A percentile compares a stretch with the other conserved stretches of the same genome.
phyloP scores from a whole-genome alignment of 1,284 basidiomycete species.

The Irpex rosettiformis region DNA sequence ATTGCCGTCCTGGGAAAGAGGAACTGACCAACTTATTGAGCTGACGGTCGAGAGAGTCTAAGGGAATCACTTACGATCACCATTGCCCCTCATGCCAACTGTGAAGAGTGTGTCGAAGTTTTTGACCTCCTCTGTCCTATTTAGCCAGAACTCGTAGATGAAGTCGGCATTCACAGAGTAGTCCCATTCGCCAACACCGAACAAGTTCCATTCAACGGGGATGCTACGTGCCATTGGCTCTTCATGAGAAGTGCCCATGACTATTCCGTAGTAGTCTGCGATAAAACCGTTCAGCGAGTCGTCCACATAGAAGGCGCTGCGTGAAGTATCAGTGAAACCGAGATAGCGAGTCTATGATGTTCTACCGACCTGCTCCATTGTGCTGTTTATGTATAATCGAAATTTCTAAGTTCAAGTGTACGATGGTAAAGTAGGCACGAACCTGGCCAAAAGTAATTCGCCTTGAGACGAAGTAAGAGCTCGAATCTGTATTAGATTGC shows the following conservation, averaged over 20 bases:
- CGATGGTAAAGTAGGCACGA: slow-evolving; percentile 1
- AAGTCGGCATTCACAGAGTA: slow-evolving; percentile 49
- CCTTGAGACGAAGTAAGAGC: slow-evolving; percentile 63
- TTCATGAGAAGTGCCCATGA: slow-evolving; percentile 69
- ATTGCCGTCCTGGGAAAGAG: slow-evolving; percentile 45
- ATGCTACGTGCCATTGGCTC: slow-evolving; percentile 65
- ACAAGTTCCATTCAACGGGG: slow-evolving; percentile 56
- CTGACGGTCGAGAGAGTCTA: not conserved
- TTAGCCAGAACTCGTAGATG: slow-evolving; percentile 58
- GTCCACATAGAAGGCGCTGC: slow-evolving; percentile 64
- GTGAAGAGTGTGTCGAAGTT: slow-evolving; percentile 61
- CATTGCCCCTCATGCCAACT: slow-evolving; percentile 61
- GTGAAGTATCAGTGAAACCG: slow-evolving; percentile 14
- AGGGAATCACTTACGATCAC: slow-evolving; percentile 3
- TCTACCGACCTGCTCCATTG: slow-evolving; percentile 40
- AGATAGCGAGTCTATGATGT: not conserved
- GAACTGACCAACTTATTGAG: slow-evolving; percentile 36
- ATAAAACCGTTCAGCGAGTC: slow-evolving; percentile 61
- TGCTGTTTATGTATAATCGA: slow-evolving; percentile 25
- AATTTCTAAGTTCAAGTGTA: not conserved
- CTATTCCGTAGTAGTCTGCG: slow-evolving; percentile 66
- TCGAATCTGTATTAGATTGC: slow-evolving; percentile 44
- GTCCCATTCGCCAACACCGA: slow-evolving; percentile 58
- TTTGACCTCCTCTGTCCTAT: slow-evolving; percentile 52
- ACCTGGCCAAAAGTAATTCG: slow-evolving; percentile 70